phyloP scores from a whole-genome alignment of 768 basidiomycete genomes.

The Inosperma sp. region DNA sequence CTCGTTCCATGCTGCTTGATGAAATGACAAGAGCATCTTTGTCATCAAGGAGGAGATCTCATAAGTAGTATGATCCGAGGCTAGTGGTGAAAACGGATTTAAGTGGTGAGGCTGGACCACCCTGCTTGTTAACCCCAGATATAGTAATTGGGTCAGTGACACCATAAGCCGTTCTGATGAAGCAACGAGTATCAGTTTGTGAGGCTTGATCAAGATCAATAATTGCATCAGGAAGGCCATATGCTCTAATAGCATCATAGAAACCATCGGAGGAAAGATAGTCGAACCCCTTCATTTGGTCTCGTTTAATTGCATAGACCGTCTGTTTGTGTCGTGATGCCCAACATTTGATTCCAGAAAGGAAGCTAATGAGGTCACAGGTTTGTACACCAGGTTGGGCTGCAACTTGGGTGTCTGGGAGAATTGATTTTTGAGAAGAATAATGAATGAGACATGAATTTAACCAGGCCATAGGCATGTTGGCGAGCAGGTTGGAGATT shows the following conservation, averaged over 20 bases:
- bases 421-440: constrained; percentile 13
- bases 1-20: neutral
- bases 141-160: constrained; percentile 18
- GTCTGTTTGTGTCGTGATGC: constrained; percentile 17
- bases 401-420: constrained; percentile 25
- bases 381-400: constrained; percentile 24
- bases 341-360: constrained; percentile 20
- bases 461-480: constrained; percentile 28
- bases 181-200: constrained; percentile 15
- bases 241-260: constrained; percentile 26
- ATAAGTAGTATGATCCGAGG: constrained; percentile 18
- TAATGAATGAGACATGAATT: constrained; percentile 23
- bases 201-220: constrained; percentile 23
- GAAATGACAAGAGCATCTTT: constrained; percentile 2
- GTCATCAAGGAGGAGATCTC: constrained; percentile 12
- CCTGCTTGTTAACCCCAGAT: constrained; percentile 22
- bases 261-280: constrained; percentile 24
- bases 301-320: constrained; percentile 21
- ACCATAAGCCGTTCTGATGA: constrained; percentile 24
- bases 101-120: constrained; percentile 23
- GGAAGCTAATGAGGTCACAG: constrained; percentile 19
- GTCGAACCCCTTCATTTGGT: constrained; percentile 34
- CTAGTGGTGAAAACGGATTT: constrained; percentile 28
- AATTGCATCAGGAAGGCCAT: constrained; percentile 21
- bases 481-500: constrained; percentile 22